These are phyloP conservation scores for Vigna trinervia DNA, from an alignment of 306 rosid species.

Conservation along the genomic window DNA sequence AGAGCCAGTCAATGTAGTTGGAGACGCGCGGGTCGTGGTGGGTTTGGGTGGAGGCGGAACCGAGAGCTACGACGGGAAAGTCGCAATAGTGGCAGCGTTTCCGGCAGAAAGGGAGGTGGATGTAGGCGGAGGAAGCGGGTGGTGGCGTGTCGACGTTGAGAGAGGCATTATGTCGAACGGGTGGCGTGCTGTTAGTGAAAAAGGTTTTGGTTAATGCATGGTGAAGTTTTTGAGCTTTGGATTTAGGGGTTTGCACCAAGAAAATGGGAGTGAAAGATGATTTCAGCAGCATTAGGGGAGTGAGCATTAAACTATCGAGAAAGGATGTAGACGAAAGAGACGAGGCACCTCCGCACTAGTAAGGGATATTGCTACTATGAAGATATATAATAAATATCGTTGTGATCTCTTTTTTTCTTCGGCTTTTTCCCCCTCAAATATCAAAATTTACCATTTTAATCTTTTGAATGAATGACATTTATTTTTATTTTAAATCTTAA, in stretches of 20 bases:
- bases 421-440: too few relatives aligned
- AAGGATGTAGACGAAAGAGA: background rate
- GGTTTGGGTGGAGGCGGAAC: conserved; percentile 60
- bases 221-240: conserved; percentile 35
- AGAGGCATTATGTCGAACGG: conserved; percentile 77
- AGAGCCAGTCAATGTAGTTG: conserved; percentile 67
- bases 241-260: conserved; percentile 53
- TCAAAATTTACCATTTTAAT: too few relatives aligned
- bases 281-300: conserved; percentile 57
- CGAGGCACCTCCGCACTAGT: background rate
- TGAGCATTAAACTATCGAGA: background rate
- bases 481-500: too few relatives aligned
- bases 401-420: too few relatives aligned
- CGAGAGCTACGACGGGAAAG: conserved; percentile 93
- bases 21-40: conserved; percentile 75
- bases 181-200: conserved; percentile 48
- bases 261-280: conserved; percentile 66
- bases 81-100: conserved; percentile 97
- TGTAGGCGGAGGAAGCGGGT: conserved; percentile 75
- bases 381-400: too few relatives aligned
- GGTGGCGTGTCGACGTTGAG: conserved; percentile 18
- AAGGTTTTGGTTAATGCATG: conserved; percentile 25
- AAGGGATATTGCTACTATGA: too few relatives aligned
- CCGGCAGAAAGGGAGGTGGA: conserved; percentile 97
- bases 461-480: too few relatives aligned